Conservation (phyloP, 345 rosid species). For the Raphanus raphanistrum region DNA sequence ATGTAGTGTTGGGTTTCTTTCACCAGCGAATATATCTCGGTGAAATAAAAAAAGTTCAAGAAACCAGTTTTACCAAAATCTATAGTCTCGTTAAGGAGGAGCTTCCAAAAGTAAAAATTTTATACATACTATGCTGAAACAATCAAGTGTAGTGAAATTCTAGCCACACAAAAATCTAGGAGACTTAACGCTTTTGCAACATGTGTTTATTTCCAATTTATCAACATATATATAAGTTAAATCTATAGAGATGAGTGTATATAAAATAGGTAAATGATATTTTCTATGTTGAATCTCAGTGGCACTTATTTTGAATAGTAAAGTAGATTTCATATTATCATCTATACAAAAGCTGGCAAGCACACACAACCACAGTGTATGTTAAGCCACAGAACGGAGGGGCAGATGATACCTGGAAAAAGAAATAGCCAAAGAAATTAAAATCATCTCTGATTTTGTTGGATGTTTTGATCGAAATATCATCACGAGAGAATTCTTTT, state of each 20-base stretch:
- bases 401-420: not conserved
- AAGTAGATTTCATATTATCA: not conserved
- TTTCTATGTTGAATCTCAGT: not conserved
- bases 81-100: not conserved
- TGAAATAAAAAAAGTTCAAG: not conserved
- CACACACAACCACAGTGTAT: not conserved
- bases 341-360: not conserved
- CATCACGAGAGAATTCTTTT: not conserved
- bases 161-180: not conserved
- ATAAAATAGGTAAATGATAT: not conserved
- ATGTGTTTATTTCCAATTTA: not conserved
- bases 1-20: conserved; percentile 35
- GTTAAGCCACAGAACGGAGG: not conserved
- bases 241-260: not conserved
- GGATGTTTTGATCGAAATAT: not conserved
- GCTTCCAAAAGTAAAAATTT: not conserved
- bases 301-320: not conserved
- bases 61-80: not conserved
- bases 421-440: not conserved
- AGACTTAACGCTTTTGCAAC: not conserved
- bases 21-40: conserved; percentile 38
- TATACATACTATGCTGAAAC: not conserved
- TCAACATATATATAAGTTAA: not conserved
- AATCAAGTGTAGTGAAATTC: not conserved
- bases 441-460: not conserved